These are phyloP conservation scores for Westerdykella ornata DNA, from an alignment of 2,329 filamentous ascomycete genomes.

Conservation along the genomic window DNA sequence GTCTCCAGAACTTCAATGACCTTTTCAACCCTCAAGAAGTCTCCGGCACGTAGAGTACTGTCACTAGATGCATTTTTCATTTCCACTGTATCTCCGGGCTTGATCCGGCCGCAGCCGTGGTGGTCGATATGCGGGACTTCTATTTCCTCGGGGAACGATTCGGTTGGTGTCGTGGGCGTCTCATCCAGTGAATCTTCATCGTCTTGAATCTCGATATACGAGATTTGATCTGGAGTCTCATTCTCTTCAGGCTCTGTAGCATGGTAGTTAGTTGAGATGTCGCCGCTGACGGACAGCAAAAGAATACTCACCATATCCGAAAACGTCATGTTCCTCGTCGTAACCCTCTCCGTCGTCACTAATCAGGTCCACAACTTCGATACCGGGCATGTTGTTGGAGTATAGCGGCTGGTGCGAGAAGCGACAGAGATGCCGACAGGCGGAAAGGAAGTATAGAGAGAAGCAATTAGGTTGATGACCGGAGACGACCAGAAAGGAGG, in stretches of 20 bases:
- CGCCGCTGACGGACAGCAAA: neutral
- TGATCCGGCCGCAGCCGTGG: neutral
- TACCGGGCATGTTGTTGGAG: no score
- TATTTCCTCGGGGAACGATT: neutral
- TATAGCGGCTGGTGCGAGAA: no score
- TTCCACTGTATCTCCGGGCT: slow-evolving; percentile 14
- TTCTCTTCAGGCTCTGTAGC: neutral
- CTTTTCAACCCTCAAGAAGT: slow-evolving; percentile 17
- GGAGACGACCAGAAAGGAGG: neutral
- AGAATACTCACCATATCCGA: no score
- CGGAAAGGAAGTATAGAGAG: no score
- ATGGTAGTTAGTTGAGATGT: neutral
- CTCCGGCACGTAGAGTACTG: slow-evolving; percentile 10
- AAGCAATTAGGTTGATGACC: no score
- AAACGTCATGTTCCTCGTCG: no score
- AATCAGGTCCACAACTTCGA: no score
- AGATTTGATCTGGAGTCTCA: neutral
- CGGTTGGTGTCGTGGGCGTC: neutral
- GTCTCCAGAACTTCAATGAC: slow-evolving; percentile 16
- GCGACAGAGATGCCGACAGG: no score
- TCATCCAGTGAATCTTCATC: neutral
- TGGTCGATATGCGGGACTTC: neutral
- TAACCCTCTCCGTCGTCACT: no score
- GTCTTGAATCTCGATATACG: neutral
- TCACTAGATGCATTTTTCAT: slow-evolving; percentile 6